Evolutionary conservation across 2,329 filamentous ascomycete species (phyloP).

Genomic region (Celoporthe dispersa): DNA sequence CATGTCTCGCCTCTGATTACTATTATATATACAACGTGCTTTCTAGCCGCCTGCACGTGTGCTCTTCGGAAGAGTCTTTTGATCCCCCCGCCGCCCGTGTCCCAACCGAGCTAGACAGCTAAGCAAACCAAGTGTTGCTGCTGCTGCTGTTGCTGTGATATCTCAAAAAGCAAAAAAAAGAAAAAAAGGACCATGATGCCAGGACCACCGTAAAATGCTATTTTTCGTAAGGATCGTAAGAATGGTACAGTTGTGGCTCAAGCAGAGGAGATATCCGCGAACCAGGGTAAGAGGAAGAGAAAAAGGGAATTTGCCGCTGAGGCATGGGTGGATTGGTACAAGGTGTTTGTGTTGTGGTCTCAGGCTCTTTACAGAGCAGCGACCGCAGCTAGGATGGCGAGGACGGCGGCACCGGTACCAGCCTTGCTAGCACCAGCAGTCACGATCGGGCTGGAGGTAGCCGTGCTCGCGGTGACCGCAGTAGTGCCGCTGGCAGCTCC

Average conservation of each 20-base stretch:
- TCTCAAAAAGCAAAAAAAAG: conserved; percentile 24
- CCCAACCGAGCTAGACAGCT: conserved; percentile 15
- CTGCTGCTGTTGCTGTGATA: conserved; percentile 20
- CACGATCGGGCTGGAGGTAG: conserved; percentile 39
- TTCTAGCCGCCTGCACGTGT: conserved; percentile 11
- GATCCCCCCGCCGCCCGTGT: not conserved
- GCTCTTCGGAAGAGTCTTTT: not conserved
- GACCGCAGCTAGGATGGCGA: conserved; percentile 49
- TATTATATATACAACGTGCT: conserved; percentile 27
- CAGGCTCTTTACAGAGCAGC: conserved; percentile 49
- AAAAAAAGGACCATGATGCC: conserved; percentile 29
- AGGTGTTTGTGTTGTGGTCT: not conserved
- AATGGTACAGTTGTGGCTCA: conserved; percentile 45
- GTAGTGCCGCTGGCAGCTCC: conserved; percentile 40
- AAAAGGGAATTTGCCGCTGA: conserved; percentile 21
- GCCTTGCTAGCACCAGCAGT: conserved; percentile 39
- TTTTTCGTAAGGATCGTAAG: conserved; percentile 63
- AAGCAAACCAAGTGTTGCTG: not conserved
- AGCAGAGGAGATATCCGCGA: conserved; percentile 14
- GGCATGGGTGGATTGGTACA: conserved; percentile 18
- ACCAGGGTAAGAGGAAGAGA: conserved; percentile 18
- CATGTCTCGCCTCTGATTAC: conserved; percentile 12
- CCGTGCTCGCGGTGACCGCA: conserved; percentile 38
- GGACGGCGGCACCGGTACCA: conserved; percentile 51
- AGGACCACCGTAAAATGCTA: conserved; percentile 38